Evolutionary conservation across 2,329 filamentous ascomycete species (phyloP), one percentile per base, ranked within the genome.

Genomic region (Colletotrichum sp.): DNA sequence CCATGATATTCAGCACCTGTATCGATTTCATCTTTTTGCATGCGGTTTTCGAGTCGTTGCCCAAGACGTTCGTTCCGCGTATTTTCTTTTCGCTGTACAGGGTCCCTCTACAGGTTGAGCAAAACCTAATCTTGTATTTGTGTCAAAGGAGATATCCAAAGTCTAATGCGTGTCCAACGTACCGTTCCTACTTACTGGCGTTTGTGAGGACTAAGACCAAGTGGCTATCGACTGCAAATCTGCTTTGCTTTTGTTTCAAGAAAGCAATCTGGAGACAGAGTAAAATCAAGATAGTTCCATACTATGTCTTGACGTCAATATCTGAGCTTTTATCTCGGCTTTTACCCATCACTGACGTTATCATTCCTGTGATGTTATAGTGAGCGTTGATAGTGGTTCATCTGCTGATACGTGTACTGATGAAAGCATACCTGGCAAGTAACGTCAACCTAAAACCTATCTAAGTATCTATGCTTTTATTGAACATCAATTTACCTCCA

Each of bases 161-260:
- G 38, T 43, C 8, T 12, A 43, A 43, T 43, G 5, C 38, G 8
- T 43, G 28, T n/a, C n/a, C n/a, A n/a, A n/a, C n/a, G n/a, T n/a
- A n/a, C n/a, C n/a, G n/a, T n/a, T n/a, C n/a, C n/a, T n/a, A n/a
- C n/a, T n/a, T n/a, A n/a, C n/a, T n/a, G n/a, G n/a, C n/a, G n/a
- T n/a, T n/a, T n/a, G n/a, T n/a, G n/a, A n/a, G n/a, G n/a, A n/a
- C n/a, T n/a, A n/a, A n/a, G 18, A 43, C 18, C 9, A 12, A n/a
- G 18, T 43, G 2, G 38, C 38, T 12, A 3, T 6, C 3, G 3
- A n/a, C 5, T n/a, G 38, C 8, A 43, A 0, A 4, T 0, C 7
- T n/a, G 38, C 38, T 43, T 43, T 12, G 18, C 38, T 3, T 10
- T n/a, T 43, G 2, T 43, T n/a, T 43, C 18, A 6, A 43, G 38